Percentiles rank a stretch among this genome's conserved stretches.
phyloP scores from a whole-genome alignment of 257 asterid species.

The Primulina eburnea region DNA sequence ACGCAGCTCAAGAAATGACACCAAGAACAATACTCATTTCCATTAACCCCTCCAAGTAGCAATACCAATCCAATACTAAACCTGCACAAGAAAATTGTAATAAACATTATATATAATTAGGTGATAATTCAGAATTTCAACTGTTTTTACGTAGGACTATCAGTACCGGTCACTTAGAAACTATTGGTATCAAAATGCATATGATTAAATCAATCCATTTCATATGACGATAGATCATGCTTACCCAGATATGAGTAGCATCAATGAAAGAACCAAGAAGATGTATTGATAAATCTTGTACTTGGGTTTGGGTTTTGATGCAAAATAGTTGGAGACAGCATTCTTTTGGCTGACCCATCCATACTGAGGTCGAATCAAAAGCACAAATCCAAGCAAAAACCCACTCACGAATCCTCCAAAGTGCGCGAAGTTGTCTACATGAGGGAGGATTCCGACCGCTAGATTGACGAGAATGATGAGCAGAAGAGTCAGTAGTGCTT shows the following conservation, averaged over 20 bases:
- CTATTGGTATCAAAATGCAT: too few relatives aligned
- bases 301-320: conserved; percentile 45
- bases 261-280: conserved; percentile 38
- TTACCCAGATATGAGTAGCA: conserved; percentile 50
- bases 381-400: conserved; percentile 69
- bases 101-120: too few relatives aligned
- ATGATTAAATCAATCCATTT: background rate
- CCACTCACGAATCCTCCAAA: conserved; percentile 85
- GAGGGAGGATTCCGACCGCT: conserved; percentile 94
- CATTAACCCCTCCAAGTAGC: conserved; percentile 60
- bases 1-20: conserved; percentile 83
- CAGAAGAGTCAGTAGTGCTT: conserved; percentile 58
- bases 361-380: conserved; percentile 82
- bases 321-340: conserved; percentile 35
- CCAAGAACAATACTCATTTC: conserved; percentile 81
- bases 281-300: conserved; percentile 66
- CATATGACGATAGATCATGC: background rate
- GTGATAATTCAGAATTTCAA: background rate
- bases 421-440: conserved; percentile 96
- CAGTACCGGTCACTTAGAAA: too few relatives aligned
- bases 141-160: too few relatives aligned
- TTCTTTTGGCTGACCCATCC: conserved; percentile 49
- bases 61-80: conserved; percentile 38
- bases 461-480: conserved; percentile 65
- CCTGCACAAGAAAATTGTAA: conserved; percentile 34